Evolutionary conservation across 441 rosid species (phyloP), one percentile per base, ranked within the genome.

Genomic region (Croton setiger): DNA sequence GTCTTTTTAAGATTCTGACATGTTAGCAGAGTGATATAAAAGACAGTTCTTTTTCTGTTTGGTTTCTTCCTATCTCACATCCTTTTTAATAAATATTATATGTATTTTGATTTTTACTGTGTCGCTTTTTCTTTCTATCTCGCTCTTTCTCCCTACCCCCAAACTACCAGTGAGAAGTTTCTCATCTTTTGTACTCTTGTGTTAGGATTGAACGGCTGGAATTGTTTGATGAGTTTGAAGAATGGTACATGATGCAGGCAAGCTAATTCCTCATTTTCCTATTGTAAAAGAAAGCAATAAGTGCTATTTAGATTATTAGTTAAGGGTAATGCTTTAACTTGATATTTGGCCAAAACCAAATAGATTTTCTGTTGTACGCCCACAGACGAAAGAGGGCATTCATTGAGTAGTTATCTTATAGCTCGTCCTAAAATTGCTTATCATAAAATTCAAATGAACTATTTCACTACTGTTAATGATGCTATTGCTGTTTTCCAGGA

Each of bases 181-280:
- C 75, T 73, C 72, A 74, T 73, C 66, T 62, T n/a, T n/a, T 36
- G 65, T 72, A 20, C 67, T 76, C 33, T 80, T 75, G 71, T 84
- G 71, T 58, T 82, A 92, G 97, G 91, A 89, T 92, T 18, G 97
- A 95, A 82, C 82, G 92, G 76, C 81, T 92, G 87, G 97, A 90
- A 82, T 78, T 92, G 81, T 95, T 92, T 39, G 97, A 92, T 71
- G 98, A 95, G 81, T 90, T 92, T 78, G 99, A 95, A 82, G 97
- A 95, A 76, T 95, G 99, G 98, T 83, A 88, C 78, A 89, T 92
- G 99, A 95, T 95, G 99, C 96, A 95, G 98, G 98, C 81, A 86
- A 81, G 95, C 82, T 56, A 73, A 58, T 60, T 73, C 68, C 66
- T 60, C 67, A 4, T 63, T 27, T 27, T 64, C 54, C 67, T 57